A percentile compares a stretch with the other conserved stretches of the same genome.
Conservation (phyloP, 768 basidiomycete species). For the Lactarius indigo region DNA sequence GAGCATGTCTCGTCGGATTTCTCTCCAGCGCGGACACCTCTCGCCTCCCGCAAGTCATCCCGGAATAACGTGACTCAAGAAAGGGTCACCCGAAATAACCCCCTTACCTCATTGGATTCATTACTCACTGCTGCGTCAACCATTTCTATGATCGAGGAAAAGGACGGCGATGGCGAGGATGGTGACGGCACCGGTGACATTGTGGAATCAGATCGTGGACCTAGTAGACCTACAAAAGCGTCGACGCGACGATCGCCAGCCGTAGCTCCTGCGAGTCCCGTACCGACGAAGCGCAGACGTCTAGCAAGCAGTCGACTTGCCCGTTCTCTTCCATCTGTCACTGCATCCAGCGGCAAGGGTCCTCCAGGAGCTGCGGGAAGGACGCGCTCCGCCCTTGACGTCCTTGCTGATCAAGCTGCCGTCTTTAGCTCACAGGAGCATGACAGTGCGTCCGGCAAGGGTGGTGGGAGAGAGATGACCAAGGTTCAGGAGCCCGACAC, state of each 20-base stretch:
- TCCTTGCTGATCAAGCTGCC: constrained; percentile 71
- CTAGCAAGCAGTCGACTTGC: constrained; percentile 16
- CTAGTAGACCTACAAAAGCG: constrained; percentile 11
- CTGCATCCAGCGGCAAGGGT: not conserved
- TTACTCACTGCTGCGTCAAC: constrained; percentile 54
- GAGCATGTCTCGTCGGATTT: constrained; percentile 25
- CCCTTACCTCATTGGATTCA: constrained; percentile 53
- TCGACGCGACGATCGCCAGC: constrained; percentile 31
- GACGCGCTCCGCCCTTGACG: constrained; percentile 50
- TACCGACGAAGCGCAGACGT: constrained; percentile 38
- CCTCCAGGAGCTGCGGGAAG: constrained; percentile 11
- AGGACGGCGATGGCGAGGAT: constrained; percentile 33
- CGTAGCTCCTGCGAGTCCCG: constrained; percentile 34
- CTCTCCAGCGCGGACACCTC: constrained; percentile 26
- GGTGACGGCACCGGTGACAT: constrained; percentile 15
- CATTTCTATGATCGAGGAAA: constrained; percentile 46
- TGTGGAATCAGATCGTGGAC: constrained; percentile 25
- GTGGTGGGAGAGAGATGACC: constrained; percentile 22
- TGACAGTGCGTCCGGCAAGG: constrained; percentile 18
- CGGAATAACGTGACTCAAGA: constrained; percentile 29
- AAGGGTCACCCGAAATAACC: constrained; percentile 30
- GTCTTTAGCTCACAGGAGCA: constrained; percentile 38
- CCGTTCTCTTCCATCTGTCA: constrained; percentile 12
- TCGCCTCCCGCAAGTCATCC: constrained; percentile 7
- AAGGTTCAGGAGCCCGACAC: constrained; percentile 13